A percentile compares a stretch with the other conserved stretches of the same genome.
Conservation (phyloP, 768 basidiomycete species). For the Leccinum obscurum region DNA sequence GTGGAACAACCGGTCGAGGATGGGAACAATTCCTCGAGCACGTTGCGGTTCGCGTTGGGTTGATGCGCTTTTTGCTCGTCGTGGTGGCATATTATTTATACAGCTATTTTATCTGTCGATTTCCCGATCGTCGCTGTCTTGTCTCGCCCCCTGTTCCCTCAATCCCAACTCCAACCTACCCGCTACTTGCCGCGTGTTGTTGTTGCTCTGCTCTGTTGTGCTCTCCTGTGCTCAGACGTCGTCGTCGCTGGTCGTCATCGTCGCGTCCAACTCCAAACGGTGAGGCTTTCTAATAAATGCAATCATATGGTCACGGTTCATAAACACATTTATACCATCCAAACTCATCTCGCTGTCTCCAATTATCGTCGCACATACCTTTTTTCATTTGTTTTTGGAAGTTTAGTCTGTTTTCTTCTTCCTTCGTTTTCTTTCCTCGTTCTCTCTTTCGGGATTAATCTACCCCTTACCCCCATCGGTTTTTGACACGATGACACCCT, state of each 20-base stretch:
- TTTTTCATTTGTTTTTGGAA: not conserved
- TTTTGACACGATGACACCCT: not conserved
- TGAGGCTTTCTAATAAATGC: not conserved
- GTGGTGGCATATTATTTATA: slow-evolving; percentile 26
- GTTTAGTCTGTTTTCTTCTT: not conserved
- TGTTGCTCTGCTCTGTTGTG: not conserved
- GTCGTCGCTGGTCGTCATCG: not conserved
- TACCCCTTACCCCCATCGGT: not conserved
- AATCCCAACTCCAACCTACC: not conserved
- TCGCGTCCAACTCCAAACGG: not conserved
- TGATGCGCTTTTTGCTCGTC: slow-evolving; percentile 7
- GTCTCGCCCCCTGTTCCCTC: not conserved
- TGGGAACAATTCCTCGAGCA: slow-evolving; percentile 28
- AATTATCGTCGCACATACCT: not conserved
- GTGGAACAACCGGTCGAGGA: slow-evolving; percentile 24
- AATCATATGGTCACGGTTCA: not conserved
- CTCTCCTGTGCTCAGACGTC: not conserved
- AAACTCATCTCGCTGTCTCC: not conserved
- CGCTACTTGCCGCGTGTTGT: not conserved
- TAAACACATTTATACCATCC: not conserved
- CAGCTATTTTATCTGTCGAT: slow-evolving; percentile 24
- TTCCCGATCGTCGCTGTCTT: not conserved
- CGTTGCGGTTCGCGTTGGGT: slow-evolving; percentile 32
- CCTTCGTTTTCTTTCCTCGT: not conserved
- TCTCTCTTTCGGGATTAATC: not conserved